phyloP scores from a whole-genome alignment of 2,329 filamentous ascomycete genomes.

The Aspergillus novofumigatus region DNA sequence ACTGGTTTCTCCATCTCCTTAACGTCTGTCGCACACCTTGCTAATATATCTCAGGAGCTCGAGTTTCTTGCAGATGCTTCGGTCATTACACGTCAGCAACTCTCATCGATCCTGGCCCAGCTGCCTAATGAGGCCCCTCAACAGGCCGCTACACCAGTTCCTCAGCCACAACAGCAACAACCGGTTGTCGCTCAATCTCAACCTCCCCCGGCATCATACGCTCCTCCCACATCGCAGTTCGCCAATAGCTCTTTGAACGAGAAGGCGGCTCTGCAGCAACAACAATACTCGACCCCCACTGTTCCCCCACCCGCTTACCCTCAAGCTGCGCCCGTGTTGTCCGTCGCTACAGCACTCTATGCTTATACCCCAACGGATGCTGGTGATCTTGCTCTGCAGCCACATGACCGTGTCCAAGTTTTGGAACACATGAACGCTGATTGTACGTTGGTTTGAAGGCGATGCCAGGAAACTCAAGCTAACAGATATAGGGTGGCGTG shows the following conservation, averaged over 20 bases:
- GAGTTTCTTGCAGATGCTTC: constrained; percentile 81
- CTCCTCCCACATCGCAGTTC: constrained; percentile 37
- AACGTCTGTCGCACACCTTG: background rate
- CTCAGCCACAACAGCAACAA: constrained; percentile 22
- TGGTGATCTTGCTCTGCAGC: constrained; percentile 75
- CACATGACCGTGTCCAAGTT: constrained; percentile 75
- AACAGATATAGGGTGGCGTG: constrained; percentile 62
- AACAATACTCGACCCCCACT: constrained; percentile 37
- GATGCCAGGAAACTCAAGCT: background rate
- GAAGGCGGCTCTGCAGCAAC: constrained; percentile 33
- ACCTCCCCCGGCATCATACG: constrained; percentile 32
- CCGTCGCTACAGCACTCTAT: constrained; percentile 77
- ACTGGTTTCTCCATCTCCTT: background rate
- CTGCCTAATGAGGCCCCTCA: constrained; percentile 56
- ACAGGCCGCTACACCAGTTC: constrained; percentile 9
- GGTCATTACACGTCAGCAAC: constrained; percentile 69
- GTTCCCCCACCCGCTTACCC: constrained; percentile 54
- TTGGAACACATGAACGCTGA: constrained; percentile 93
- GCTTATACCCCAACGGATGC: constrained; percentile 74
- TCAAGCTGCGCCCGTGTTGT: constrained; percentile 54
- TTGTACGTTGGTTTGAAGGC: constrained; percentile 49
- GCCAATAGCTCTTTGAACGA: constrained; percentile 38
- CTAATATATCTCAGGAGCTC: constrained; percentile 62
- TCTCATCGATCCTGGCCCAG: constrained; percentile 68
- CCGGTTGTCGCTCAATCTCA: constrained; percentile 20